Base-by-base conservation (phyloP, 2,329 filamentous ascomycete species). In the Aureobasidium subglaciale region DNA sequence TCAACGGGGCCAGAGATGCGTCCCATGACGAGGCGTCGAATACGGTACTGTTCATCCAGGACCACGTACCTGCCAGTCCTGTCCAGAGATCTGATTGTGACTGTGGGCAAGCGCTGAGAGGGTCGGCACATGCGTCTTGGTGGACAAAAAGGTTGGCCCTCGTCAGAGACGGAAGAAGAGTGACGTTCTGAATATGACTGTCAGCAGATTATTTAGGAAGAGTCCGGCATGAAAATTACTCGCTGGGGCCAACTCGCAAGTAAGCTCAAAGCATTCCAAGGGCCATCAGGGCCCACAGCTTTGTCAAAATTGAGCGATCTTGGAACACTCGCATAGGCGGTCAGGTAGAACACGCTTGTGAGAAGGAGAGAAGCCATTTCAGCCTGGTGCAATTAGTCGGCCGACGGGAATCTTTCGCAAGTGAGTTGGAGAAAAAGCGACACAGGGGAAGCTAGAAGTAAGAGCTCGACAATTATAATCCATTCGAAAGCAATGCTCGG, bases 241-340 rank as follows among this genome's bases (percentile, higher is more conserved):
- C 34, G 24, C 25, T 41, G 15, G 2, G 49, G 49, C 49, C 49
- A 54, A 4, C 25, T 30, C 4, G 42, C 27, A 18, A 9, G n/a
- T 24, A 42, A 25, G 5, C 10, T 22, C 15, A 54, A 32, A 13
- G 49, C 49, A 34, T 54, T 41, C 49, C 49, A 54, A 9, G 49
- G 49, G 6, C 49, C 49, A 42, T 54, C 49, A 41, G 49, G 43
- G n/a, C 43, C 38, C 27, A 46, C 48, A 11, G 29, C 11, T 13
- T 40, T 30, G n/a, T 24, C 25, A 15, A 38, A 40, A 13, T 30
- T 29, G 9, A 50, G 34, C 18, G 46, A 32, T n/a, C 46, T 38
- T 16, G 46, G 46, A 40, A 24, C 29, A 35, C 30, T 25, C 3
- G 43, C 43, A 11, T 24, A 13, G 16, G 20, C 30, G 16, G 29